phyloP scores from a whole-genome alignment of 345 rosid species.

The Conringia planisiliqua region DNA sequence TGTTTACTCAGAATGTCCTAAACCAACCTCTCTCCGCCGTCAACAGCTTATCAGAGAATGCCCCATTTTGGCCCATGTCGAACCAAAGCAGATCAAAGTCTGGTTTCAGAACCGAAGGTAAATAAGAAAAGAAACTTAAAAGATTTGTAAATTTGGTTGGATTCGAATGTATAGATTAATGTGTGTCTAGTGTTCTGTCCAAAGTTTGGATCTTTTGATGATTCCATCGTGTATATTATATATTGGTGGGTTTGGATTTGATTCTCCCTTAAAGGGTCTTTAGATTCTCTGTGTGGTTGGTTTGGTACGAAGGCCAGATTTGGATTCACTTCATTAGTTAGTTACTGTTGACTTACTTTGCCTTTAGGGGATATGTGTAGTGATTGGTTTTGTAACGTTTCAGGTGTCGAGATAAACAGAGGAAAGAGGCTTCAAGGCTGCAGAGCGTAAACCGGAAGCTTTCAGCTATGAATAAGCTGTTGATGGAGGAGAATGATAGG shows the following conservation, averaged over 20 bases:
- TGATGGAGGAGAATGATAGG: constrained; percentile 99
- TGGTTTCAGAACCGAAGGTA: constrained; percentile 99
- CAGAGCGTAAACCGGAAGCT: constrained; percentile 90
- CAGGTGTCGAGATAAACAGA: constrained; percentile 99
- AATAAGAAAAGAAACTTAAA: background rate
- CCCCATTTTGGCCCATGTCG: constrained; percentile 82
- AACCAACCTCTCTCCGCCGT: constrained; percentile 87
- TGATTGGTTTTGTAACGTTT: background rate
- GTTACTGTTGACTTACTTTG: too few relatives aligned
- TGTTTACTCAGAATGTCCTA: constrained; percentile 74
- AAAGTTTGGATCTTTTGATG: background rate
- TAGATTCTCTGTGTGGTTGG: background rate
- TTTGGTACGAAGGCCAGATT: background rate
- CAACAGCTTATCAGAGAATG: constrained; percentile 95
- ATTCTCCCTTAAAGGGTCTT: background rate
- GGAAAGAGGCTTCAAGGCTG: constrained; percentile 91
- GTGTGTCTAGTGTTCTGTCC: background rate
- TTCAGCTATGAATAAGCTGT: constrained; percentile 91
- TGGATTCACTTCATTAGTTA: background rate
- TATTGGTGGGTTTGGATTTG: background rate
- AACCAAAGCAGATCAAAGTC: constrained; percentile 99
- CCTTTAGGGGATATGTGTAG: background rate
- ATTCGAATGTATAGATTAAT: background rate
- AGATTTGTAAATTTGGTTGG: background rate
- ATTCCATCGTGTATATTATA: background rate